These are phyloP conservation scores for Fusarium sp. DNA, from an alignment of 2,329 filamentous ascomycete genomes.

Conservation along the genomic window DNA sequence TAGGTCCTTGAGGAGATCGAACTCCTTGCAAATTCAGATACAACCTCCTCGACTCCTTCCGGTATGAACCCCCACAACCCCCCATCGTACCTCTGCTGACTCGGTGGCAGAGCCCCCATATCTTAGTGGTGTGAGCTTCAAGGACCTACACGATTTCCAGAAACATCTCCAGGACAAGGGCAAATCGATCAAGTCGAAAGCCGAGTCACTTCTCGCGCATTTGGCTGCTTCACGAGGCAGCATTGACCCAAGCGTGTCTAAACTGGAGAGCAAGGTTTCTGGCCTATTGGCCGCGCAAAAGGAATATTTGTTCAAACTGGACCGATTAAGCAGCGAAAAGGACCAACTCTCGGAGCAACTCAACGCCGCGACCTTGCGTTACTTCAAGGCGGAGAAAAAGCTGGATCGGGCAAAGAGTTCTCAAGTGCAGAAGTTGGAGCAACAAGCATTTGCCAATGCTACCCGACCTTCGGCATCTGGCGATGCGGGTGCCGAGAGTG, in stretches of 20 bases:
- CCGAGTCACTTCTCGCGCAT: constrained; percentile 71
- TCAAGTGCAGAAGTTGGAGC: constrained; percentile 90
- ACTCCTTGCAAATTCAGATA: constrained; percentile 61
- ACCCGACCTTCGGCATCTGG: constrained; percentile 55
- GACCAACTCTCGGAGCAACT: constrained; percentile 85
- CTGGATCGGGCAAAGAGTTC: constrained; percentile 87
- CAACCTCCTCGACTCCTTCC: constrained; percentile 33
- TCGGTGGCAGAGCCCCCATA: constrained; percentile 60
- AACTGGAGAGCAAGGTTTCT: constrained; percentile 78
- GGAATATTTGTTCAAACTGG: constrained; percentile 76
- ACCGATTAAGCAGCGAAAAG: constrained; percentile 78
- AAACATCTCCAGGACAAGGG: constrained; percentile 79
- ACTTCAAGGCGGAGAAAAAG: constrained; percentile 95
- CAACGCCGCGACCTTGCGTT: constrained; percentile 86
- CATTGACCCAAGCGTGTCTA: constrained; percentile 71
- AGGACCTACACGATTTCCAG: constrained; percentile 75
- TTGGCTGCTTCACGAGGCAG: constrained; percentile 61
- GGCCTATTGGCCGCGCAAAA: constrained; percentile 83
- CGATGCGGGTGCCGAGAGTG: constrained; percentile 59
- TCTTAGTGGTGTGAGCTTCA: constrained; percentile 66
- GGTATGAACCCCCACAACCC: constrained; percentile 37
- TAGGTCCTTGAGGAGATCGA: constrained; percentile 71
- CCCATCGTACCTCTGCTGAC: constrained; percentile 22
- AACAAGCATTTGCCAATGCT: constrained; percentile 79
- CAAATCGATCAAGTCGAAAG: constrained; percentile 75